These are phyloP conservation scores for Boletus speciosus DNA, from an alignment of 768 basidiomycete genomes.

Conservation along the genomic window DNA sequence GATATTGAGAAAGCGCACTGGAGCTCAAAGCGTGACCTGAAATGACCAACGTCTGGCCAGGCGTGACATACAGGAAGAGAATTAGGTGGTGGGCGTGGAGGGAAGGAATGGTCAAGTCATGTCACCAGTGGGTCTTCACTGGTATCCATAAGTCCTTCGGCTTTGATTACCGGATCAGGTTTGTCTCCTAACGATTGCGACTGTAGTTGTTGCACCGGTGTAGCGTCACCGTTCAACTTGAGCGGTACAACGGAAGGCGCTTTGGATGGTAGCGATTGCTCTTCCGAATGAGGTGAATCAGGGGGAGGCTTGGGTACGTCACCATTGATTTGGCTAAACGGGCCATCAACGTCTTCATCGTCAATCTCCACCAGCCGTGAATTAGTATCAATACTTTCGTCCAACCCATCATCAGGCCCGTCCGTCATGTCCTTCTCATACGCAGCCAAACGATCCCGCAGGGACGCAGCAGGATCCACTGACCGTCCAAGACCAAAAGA, in stretches of 20 bases:
- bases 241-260: constrained; percentile 45
- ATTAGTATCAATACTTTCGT: constrained; percentile 16
- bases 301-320: constrained; percentile 32
- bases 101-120: constrained; percentile 15
- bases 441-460: constrained; percentile 62
- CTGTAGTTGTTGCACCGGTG: constrained; percentile 47
- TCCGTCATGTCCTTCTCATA: constrained; percentile 52
- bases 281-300: constrained; percentile 20
- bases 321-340: constrained; percentile 31
- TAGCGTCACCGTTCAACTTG: constrained; percentile 45
- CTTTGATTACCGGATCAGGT: constrained; percentile 49
- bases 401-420: constrained; percentile 27
- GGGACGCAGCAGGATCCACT: constrained; percentile 50
- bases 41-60: constrained; percentile 7
- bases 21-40: constrained; percentile 18
- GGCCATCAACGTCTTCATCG: constrained; percentile 32
- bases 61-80: constrained; percentile 4
- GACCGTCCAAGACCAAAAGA: constrained; percentile 44
- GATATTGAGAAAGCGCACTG: constrained; percentile 28
- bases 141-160: constrained; percentile 62
- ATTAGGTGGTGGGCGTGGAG: constrained; percentile 4
- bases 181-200: constrained; percentile 52
- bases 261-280: constrained; percentile 36
- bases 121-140: constrained; percentile 57
- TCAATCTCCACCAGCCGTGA: constrained; percentile 30